Base-by-base conservation (phyloP, 139 green algal genomes). In the Bryopsis sp. region DNA sequence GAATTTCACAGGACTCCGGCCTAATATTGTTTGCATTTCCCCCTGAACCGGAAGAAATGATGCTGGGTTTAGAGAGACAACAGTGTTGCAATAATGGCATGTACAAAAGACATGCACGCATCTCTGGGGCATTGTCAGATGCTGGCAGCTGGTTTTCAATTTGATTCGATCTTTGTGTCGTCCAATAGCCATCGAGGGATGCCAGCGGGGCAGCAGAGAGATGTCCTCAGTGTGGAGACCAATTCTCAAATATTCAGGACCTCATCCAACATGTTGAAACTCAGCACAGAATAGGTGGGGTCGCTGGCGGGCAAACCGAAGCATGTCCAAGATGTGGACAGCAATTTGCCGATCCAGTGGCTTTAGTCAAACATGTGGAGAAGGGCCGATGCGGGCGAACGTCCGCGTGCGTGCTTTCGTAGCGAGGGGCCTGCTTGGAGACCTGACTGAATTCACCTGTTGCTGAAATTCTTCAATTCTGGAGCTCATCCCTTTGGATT, bases 351-450 rank as follows among this genome's bases (percentile, higher is more conserved):
- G 37, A 57, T 54, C 11, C 39, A 19, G 62, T 69, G 6, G 31
- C 26, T 33, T 35, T 69, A 8, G 62, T 69, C 8, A 4, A 69
- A 38, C 62, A 69, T n/a, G 39, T 54, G 15, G 62, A 69, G 37
- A 69, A n/a, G 43, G 43, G 43, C n/a, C n/a, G n/a, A n/a, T n/a
- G n/a, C n/a, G n/a, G n/a, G n/a, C n/a, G n/a, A n/a, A n/a, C n/a
- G n/a, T n/a, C n/a, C n/a, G n/a, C n/a, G n/a, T n/a, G n/a, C n/a
- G n/a, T n/a, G n/a, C n/a, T n/a, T n/a, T n/a, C n/a, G n/a, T n/a
- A n/a, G n/a, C n/a, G n/a, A n/a, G n/a, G n/a, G n/a, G n/a, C n/a
- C n/a, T n/a, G n/a, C n/a, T n/a, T n/a, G n/a, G n/a, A n/a, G n/a
- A n/a, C n/a, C n/a, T n/a, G n/a, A n/a, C n/a, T n/a, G n/a, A n/a